Percentiles rank a stretch among this genome's conserved stretches.
These are phyloP conservation scores for Fusarium sp. DNA, from an alignment of 2,329 filamentous ascomycete genomes.

Conservation along the genomic window DNA sequence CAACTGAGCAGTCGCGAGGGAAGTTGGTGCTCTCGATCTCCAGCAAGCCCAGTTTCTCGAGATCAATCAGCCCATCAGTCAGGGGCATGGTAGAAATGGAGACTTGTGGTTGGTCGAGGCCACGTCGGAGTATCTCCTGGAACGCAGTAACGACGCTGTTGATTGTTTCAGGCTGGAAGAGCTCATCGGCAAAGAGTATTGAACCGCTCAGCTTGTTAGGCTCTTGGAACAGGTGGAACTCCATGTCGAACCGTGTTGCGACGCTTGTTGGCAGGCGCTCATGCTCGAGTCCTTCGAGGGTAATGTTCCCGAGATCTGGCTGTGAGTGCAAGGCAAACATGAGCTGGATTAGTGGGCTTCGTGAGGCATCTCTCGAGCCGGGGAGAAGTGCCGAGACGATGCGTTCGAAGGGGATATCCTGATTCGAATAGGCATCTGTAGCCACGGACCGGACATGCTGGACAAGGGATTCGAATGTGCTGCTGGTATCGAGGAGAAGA, in stretches of 20 bases:
- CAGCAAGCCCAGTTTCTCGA: constrained; percentile 8
- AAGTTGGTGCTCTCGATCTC: constrained; percentile 22
- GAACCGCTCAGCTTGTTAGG: constrained; percentile 4
- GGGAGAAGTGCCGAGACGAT: constrained; percentile 24
- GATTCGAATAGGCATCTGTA: constrained; percentile 27
- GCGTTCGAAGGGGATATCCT: constrained; percentile 39
- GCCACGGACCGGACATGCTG: constrained; percentile 24
- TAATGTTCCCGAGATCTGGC: neutral
- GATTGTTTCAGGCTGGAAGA: constrained; percentile 32
- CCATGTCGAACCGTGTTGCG: constrained; percentile 36
- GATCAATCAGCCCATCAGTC: constrained; percentile 1
- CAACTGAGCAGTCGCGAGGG: constrained; percentile 30
- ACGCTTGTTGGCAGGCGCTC: neutral
- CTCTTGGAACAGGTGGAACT: constrained; percentile 39
- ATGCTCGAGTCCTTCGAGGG: constrained; percentile 21
- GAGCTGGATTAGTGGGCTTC: constrained; percentile 27
- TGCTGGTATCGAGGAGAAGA: neutral
- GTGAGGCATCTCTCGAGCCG: constrained; percentile 15
- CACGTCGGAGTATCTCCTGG: constrained; percentile 18
- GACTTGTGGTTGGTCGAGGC: constrained; percentile 15
- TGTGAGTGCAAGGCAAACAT: constrained; percentile 32
- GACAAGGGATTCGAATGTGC: constrained; percentile 29
- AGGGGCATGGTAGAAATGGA: constrained; percentile 10
- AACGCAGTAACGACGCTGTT: constrained; percentile 30
- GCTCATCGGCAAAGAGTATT: constrained; percentile 25